Conservation (phyloP, 441 rosid genomes). For the Caryocar brasiliense region DNA sequence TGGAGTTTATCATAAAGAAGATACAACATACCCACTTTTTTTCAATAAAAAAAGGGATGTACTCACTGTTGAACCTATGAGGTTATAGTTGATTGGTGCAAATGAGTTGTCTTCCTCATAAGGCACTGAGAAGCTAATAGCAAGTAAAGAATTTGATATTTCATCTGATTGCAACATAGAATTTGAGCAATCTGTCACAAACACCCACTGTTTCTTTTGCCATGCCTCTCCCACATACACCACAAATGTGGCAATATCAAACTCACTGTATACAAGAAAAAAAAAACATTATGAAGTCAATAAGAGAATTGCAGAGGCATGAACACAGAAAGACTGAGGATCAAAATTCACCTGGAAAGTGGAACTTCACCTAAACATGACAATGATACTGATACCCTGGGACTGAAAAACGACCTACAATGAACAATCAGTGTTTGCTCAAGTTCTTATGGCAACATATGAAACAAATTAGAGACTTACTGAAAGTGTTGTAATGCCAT, state of each 20-base stretch:
- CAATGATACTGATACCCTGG: conserved; percentile 48
- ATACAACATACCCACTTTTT: no score
- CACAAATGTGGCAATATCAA: conserved; percentile 68
- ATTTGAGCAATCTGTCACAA: conserved; percentile 69
- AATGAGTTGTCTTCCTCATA: conserved; percentile 32
- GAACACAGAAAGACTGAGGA: background rate
- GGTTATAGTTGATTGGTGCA: conserved; percentile 52
- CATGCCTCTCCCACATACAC: conserved; percentile 70
- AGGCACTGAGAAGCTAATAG: conserved; percentile 70
- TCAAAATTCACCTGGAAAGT: conserved; percentile 52
- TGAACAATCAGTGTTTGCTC: conserved; percentile 13
- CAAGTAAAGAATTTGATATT: conserved; percentile 53
- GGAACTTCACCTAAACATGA: conserved; percentile 69
- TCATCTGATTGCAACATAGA: conserved; percentile 31
- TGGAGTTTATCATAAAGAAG: background rate
- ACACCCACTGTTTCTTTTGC: conserved; percentile 83
- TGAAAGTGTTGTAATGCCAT: conserved; percentile 31
- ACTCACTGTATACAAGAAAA: conserved; percentile 48
- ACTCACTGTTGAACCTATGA: conserved; percentile 72
- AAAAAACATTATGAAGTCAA: background rate
- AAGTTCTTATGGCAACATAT: conserved; percentile 3
- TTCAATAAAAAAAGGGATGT: conserved; percentile 2
- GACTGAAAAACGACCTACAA: conserved; percentile 74
- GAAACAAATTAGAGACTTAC: conserved; percentile 35
- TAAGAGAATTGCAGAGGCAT: background rate